Conservation (phyloP, 305 asterid species). For the Solanum hybrid region DNA sequence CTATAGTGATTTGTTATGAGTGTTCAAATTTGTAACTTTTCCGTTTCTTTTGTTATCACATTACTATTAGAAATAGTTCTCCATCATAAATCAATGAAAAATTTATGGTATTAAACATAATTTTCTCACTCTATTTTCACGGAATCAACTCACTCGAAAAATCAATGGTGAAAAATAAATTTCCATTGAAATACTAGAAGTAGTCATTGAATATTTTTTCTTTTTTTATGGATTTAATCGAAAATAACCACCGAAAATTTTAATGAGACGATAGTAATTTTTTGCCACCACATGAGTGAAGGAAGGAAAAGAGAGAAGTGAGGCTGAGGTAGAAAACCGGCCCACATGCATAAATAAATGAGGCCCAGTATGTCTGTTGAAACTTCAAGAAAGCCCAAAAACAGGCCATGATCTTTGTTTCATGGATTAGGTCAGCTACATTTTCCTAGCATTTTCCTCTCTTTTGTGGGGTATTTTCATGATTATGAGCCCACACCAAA, state of each 20-base stretch:
- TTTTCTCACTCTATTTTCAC: too few relatives aligned
- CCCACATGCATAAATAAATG: conserved; percentile 20
- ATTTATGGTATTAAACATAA: background rate
- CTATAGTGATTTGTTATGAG: background rate
- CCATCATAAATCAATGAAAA: background rate
- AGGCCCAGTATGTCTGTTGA: conserved; percentile 25
- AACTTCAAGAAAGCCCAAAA: conserved; percentile 31
- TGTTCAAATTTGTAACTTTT: background rate
- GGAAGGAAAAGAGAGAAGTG: background rate
- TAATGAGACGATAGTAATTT: background rate
- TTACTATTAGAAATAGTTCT: background rate
- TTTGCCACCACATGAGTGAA: background rate
- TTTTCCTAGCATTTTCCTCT: conserved; percentile 6
- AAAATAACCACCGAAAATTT: too few relatives aligned
- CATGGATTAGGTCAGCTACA: conserved; percentile 18
- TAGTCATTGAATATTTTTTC: background rate
- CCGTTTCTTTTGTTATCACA: too few relatives aligned
- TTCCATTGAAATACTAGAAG: too few relatives aligned
- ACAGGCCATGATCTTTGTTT: conserved; percentile 25
- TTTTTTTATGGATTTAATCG: too few relatives aligned
- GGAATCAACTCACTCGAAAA: background rate
- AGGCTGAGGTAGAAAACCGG: conserved; percentile 23
- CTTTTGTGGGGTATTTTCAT: conserved; percentile 4
- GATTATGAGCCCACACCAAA: background rate
- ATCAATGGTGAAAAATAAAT: fast-evolving